Evolutionary conservation across 768 basidiomycete genomes (phyloP), one percentile per base, ranked within the genome.

Genomic region (Panus rudis): DNA sequence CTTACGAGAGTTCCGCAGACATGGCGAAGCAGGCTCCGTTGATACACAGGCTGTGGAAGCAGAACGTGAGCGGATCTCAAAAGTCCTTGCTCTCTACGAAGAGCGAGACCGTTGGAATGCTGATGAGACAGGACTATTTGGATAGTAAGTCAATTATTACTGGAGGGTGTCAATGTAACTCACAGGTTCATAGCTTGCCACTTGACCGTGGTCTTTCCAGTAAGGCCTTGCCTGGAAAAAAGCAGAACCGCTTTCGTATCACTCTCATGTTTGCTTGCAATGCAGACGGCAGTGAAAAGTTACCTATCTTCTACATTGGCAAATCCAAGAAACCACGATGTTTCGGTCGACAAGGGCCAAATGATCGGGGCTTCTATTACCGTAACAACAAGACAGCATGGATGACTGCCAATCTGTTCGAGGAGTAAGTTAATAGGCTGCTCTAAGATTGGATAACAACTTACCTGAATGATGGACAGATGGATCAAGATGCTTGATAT

Each of bases 331-430:
- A 46, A 33, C 68, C 61, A 13, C 56, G 53, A 6, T 58, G 42
- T 39, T 68, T 66, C 50, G 55, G 54, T 24, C 59, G 57, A 31
- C 47, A 52, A 31, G 42, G 42, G 17, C 53, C 47, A 3, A 41
- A 31, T n/a, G 41, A 54, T 25, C 48, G 20, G 19, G 62, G 60
- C 2, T 63, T 67, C 45, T 59, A 65, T 54, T 71, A 70, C 44
- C 43, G 52, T 3, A 58, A 61, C 48, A 67, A 68, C 52, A 58
- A 52, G 45, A 69, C 53, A 40, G 60, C 63, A 4, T 69, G 67
- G 66, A 68, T 70, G 68, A 68, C 56, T 32, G 22, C 47, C 13
- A 44, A 45, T 4, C 39, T 66, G 1, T 70, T 62, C 46, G 49
- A 67, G 45, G 62, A 66, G 58, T 68, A 52, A 42, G 46, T 65